These are phyloP conservation scores for Umbilicus rupestris DNA, from an alignment of 164 flowering plant genomes.

Conservation along the genomic window DNA sequence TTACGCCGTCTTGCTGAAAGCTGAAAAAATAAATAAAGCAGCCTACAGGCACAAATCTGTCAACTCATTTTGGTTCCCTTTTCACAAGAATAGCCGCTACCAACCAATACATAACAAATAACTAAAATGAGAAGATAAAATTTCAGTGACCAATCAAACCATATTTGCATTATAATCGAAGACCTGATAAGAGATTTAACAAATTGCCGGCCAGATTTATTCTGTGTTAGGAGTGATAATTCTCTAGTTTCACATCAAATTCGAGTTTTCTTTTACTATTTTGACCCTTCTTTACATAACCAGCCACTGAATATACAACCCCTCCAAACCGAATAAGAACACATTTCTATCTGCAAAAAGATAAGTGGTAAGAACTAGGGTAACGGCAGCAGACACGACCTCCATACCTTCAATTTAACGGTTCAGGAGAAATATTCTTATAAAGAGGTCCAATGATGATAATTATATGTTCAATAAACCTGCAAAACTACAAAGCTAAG, in stretches of 20 bases:
- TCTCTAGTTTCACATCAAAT: too few relatives aligned
- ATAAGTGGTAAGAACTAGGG: too few relatives aligned
- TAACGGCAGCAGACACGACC: constrained; percentile 11
- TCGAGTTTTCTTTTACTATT: too few relatives aligned
- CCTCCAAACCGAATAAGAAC: too few relatives aligned
- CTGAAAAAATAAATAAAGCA: constrained; percentile 55
- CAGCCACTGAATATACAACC: too few relatives aligned
- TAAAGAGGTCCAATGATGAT: constrained; percentile 18
- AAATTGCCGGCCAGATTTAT: too few relatives aligned
- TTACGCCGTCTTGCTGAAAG: constrained; percentile 57
- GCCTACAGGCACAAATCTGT: constrained; percentile 29
- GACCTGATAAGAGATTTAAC: too few relatives aligned
- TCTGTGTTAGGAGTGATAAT: too few relatives aligned
- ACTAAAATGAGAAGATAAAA: background rate
- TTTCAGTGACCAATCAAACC: background rate
- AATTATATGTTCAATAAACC: constrained; percentile 18
- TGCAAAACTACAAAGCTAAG: constrained; percentile 31
- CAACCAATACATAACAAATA: background rate
- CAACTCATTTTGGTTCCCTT: constrained; percentile 3
- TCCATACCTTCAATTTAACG: constrained; percentile 30
- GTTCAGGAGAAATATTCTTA: constrained; percentile 16
- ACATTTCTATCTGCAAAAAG: too few relatives aligned
- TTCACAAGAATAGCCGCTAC: background rate
- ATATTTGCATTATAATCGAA: background rate
- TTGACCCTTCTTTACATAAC: too few relatives aligned